These are phyloP conservation scores for Nymphaea colorata DNA, from an alignment of 164 flowering plant genomes.

Conservation along the genomic window DNA sequence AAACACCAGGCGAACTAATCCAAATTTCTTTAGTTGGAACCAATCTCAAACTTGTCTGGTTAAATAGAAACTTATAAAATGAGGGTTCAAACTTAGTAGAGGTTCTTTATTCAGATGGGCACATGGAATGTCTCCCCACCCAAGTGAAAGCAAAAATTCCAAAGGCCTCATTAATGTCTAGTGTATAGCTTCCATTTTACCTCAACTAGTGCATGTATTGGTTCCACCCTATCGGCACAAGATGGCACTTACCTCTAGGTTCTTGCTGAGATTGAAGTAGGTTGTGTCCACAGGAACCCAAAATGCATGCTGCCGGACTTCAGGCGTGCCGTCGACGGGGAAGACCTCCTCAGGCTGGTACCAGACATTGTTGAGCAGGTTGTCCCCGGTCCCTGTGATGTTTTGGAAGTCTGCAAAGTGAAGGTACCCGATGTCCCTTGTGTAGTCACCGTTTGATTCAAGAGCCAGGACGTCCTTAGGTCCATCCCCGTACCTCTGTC, in stretches of 20 bases:
- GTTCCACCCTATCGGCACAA: background rate
- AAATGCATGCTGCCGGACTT: constrained; percentile 3
- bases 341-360: constrained; percentile 8
- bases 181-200: no score
- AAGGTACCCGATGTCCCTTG: constrained; percentile 37
- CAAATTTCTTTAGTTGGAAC: no score
- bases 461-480: constrained; percentile 30
- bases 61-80: no score
- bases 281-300: constrained; percentile 4
- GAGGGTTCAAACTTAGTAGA: no score
- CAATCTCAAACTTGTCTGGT: no score
- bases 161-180: background rate
- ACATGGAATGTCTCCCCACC: background rate
- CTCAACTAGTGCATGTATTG: background rate
- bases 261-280: background rate
- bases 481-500: constrained; percentile 49
- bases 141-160: background rate
- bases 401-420: constrained; percentile 24
- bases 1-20: no score
- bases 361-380: constrained; percentile 6
- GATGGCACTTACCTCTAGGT: constrained; percentile 1
- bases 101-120: background rate
- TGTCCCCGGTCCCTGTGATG: background rate
- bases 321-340: constrained; percentile 4
- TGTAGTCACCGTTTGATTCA: constrained; percentile 45